A percentile compares a stretch with the other conserved stretches of the same genome.
Evolutionary conservation across 2,329 filamentous ascomycete species (phyloP).

Genomic region (Fusarium sp.): DNA sequence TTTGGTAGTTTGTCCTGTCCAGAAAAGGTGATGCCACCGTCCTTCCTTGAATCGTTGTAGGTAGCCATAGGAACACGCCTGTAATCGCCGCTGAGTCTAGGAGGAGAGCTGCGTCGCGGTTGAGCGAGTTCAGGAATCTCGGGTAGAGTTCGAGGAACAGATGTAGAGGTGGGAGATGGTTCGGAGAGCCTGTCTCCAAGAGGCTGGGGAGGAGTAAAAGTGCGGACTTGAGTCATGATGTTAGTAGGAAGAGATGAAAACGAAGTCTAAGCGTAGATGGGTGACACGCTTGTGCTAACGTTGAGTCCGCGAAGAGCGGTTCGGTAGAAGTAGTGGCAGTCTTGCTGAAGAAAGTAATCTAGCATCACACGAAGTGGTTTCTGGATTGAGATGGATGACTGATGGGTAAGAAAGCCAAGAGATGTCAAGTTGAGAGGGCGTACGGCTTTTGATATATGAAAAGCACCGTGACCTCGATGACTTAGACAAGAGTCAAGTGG

Average conservation of each 20-base stretch:
- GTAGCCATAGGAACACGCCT: constrained; percentile 62
- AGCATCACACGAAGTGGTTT: constrained; percentile 70
- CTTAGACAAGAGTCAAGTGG: constrained; percentile 47
- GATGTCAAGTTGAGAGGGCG: constrained; percentile 29
- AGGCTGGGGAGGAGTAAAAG: constrained; percentile 71
- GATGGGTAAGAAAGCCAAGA: constrained; percentile 17
- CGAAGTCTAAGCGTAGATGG: constrained; percentile 70
- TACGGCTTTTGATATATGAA: constrained; percentile 42
- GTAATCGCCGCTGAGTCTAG: constrained; percentile 47
- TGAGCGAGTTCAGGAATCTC: constrained; percentile 46
- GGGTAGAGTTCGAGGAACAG: constrained; percentile 53
- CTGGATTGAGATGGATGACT: constrained; percentile 12
- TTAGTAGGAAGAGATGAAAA: constrained; percentile 39
- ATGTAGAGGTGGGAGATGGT: constrained; percentile 36
- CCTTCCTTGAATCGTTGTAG: constrained; percentile 61
- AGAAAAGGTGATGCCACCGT: constrained; percentile 85
- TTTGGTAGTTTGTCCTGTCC: constrained; percentile 89
- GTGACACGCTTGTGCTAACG: constrained; percentile 80
- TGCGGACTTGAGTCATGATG: constrained; percentile 51
- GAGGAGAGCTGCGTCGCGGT: constrained; percentile 35
- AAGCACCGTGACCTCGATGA: constrained; percentile 40
- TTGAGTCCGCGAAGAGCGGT: constrained; percentile 87
- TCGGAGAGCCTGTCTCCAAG: constrained; percentile 73
- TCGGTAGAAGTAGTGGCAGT: constrained; percentile 94
- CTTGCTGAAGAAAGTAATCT: constrained; percentile 82